Conservation (phyloP, 257 asterid genomes). For the Voacanga thouarsii region DNA sequence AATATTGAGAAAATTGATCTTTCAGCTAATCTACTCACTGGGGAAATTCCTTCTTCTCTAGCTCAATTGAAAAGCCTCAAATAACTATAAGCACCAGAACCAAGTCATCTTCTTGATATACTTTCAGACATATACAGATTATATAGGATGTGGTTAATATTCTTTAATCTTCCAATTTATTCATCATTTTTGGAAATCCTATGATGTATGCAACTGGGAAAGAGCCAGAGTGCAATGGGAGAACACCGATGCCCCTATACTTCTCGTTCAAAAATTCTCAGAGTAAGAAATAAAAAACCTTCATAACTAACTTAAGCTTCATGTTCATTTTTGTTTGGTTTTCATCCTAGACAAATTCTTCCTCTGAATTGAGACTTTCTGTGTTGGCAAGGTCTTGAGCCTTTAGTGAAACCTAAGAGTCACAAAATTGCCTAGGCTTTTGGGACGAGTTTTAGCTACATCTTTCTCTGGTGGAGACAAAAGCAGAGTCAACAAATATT, state of each 20-base stretch:
- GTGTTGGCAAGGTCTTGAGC: slow-evolving; percentile 33
- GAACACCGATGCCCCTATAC: slow-evolving; percentile 61
- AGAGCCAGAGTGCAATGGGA: slow-evolving; percentile 78
- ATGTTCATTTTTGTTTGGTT: not conserved
- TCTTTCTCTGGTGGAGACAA: slow-evolving; percentile 86
- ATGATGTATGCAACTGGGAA: slow-evolving; percentile 86
- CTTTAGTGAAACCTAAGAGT: slow-evolving; percentile 36
- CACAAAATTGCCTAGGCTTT: slow-evolving; percentile 71
- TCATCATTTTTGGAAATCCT: slow-evolving; percentile 81
- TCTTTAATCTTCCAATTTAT: not conserved
- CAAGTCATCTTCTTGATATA: not conserved
- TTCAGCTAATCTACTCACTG: slow-evolving; percentile 62
- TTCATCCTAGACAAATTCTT: not conserved
- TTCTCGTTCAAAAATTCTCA: slow-evolving; percentile 48
- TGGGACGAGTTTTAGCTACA: slow-evolving; percentile 80
- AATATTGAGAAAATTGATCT: slow-evolving; percentile 72
- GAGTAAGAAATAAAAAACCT: slow-evolving; percentile 44
- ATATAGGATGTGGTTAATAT: too few species aligned
- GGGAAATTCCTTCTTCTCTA: slow-evolving; percentile 69
- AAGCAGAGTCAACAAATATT: slow-evolving; percentile 71
- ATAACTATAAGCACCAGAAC: slow-evolving; percentile 55
- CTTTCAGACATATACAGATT: too few species aligned
- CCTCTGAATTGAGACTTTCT: not conserved
- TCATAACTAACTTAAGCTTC: not conserved
- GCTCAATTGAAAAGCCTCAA: slow-evolving; percentile 62